Conservation (phyloP, 1,139 yeast species). For the Pichia inconspicua region DNA sequence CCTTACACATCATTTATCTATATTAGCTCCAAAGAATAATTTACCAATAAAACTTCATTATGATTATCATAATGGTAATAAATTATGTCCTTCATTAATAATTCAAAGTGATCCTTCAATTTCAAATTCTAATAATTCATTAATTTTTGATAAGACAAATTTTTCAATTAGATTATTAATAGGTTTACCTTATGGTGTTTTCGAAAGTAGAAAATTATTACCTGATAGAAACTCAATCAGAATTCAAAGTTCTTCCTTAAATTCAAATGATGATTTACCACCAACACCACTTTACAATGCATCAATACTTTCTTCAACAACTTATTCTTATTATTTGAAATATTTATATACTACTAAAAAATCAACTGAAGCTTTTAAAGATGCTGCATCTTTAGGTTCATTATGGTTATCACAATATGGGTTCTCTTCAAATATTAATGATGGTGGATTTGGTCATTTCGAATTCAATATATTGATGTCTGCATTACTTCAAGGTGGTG, state of each 20-base stretch:
- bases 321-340: constrained; percentile 63
- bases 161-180: constrained; percentile 65
- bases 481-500: constrained; percentile 79
- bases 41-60: constrained; percentile 54
- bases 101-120: constrained; percentile 38
- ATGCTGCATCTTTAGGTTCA: constrained; percentile 81
- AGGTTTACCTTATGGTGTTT: constrained; percentile 62
- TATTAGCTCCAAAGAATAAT: constrained; percentile 46
- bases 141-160: constrained; percentile 58
- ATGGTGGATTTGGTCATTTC: constrained; percentile 82
- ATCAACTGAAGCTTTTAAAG: constrained; percentile 74
- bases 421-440: constrained; percentile 49
- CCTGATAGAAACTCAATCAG: constrained; percentile 78
- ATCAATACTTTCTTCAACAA: constrained; percentile 60
- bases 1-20: constrained; percentile 55
- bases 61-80: constrained; percentile 59
- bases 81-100: constrained; percentile 54
- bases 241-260: constrained; percentile 31
- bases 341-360: constrained; percentile 69
- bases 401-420: constrained; percentile 90
- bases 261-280: constrained; percentile 40
- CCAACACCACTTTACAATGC: constrained; percentile 86
- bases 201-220: constrained; percentile 66
- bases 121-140: constrained; percentile 28
- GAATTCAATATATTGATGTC: constrained; percentile 82